These are phyloP conservation scores for Candida glaebosa DNA, from an alignment of 805 yeast genomes.

Conservation along the genomic window DNA sequence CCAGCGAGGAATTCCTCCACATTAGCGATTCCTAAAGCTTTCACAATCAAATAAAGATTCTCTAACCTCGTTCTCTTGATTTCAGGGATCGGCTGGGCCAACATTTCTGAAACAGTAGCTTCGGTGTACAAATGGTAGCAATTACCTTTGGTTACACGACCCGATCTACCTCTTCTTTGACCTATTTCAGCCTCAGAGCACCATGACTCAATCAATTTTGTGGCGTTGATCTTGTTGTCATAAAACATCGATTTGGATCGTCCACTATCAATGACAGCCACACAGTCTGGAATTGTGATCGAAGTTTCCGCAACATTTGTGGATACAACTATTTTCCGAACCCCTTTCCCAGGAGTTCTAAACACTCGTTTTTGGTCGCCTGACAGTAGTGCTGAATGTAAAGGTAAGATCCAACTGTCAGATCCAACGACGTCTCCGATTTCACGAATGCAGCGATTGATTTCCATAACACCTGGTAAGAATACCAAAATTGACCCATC, in stretches of 20 bases:
- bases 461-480: constrained; percentile 89
- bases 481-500: constrained; percentile 80
- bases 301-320: constrained; percentile 98
- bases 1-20: constrained; percentile 65
- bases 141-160: constrained; percentile 81
- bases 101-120: constrained; percentile 54
- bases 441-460: constrained; percentile 57
- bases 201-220: constrained; percentile 75
- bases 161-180: constrained; percentile 97
- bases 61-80: constrained; percentile 82
- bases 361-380: constrained; percentile 81
- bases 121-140: constrained; percentile 79
- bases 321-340: constrained; percentile 77
- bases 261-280: constrained; percentile 87
- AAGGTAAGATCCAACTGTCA: constrained; percentile 50
- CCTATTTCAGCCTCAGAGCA: constrained; percentile 85
- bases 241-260: constrained; percentile 74
- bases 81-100: constrained; percentile 80
- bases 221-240: constrained; percentile 63
- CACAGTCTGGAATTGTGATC: constrained; percentile 92
- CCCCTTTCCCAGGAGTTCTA: constrained; percentile 46
- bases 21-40: constrained; percentile 79
- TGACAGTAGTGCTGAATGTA: constrained; percentile 85
- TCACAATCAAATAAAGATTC: constrained; percentile 76
- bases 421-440: constrained; percentile 16